phyloP scores from a whole-genome alignment of 2,329 filamentous ascomycete genomes.

The Delphinella strobiligena region DNA sequence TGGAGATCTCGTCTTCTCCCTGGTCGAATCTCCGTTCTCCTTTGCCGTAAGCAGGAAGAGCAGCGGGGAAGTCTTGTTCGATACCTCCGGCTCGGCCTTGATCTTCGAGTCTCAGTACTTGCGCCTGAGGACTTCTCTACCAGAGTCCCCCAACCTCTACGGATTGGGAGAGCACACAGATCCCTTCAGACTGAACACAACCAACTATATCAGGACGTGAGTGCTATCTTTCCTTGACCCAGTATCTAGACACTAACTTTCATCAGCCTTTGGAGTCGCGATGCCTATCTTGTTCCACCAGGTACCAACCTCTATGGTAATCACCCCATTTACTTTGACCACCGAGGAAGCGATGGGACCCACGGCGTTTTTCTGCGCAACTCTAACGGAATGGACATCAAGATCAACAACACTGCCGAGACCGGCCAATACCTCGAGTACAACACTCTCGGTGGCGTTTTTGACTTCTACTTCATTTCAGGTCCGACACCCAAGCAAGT shows the following conservation, averaged over 20 bases:
- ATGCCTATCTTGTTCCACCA: conserved; percentile 47
- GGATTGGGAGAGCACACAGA: conserved; percentile 71
- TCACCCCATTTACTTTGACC: conserved; percentile 66
- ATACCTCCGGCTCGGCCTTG: conserved; percentile 53
- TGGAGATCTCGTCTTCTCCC: conserved; percentile 30
- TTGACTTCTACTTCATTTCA: conserved; percentile 50
- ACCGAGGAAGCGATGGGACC: conserved; percentile 43
- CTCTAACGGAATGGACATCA: conserved; percentile 65
- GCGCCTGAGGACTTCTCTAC: conserved; percentile 57
- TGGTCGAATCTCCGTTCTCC: conserved; percentile 49
- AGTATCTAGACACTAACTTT: neutral
- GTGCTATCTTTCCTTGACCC: neutral
- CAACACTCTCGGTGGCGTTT: conserved; percentile 62
- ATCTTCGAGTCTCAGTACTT: conserved; percentile 73
- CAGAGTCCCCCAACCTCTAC: conserved; percentile 58
- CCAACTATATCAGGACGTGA: conserved; percentile 2
- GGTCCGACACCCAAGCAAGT: conserved; percentile 35
- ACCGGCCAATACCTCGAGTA: conserved; percentile 64
- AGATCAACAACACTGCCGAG: conserved; percentile 50
- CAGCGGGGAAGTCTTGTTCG: conserved; percentile 50
- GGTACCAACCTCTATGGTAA: conserved; percentile 59
- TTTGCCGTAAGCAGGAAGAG: conserved; percentile 52
- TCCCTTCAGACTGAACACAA: conserved; percentile 23
- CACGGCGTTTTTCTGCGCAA: conserved; percentile 60
- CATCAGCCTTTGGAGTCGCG: conserved; percentile 48